Percentiles rank a stretch among this genome's conserved stretches.
These are phyloP conservation scores for Fusarium begoniae DNA, from an alignment of 2,329 filamentous ascomycete genomes.

Conservation along the genomic window DNA sequence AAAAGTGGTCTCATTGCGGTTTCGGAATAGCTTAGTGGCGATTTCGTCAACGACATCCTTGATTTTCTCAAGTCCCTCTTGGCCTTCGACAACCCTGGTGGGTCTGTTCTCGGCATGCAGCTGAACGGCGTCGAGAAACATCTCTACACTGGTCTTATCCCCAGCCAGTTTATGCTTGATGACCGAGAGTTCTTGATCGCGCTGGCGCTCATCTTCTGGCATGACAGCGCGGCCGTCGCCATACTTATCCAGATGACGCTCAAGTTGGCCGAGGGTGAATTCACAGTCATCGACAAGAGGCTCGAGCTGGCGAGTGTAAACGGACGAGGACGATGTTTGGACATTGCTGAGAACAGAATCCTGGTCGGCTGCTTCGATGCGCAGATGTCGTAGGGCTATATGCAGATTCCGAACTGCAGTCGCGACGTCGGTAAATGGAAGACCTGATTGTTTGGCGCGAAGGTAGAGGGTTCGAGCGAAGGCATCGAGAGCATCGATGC, in stretches of 20 bases:
- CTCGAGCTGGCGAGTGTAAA: conserved; percentile 60
- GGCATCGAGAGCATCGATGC: conserved; percentile 65
- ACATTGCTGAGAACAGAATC: conserved; percentile 63
- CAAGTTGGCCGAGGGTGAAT: conserved; percentile 63
- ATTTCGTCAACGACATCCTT: conserved; percentile 69
- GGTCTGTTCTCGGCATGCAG: conserved; percentile 55
- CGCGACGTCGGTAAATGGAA: conserved; percentile 61
- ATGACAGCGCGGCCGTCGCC: conserved; percentile 40
- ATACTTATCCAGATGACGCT: conserved; percentile 61
- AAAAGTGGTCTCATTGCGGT: conserved; percentile 50
- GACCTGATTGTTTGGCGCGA: conserved; percentile 56
- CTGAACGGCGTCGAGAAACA: conserved; percentile 67
- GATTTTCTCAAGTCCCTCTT: conserved; percentile 60
- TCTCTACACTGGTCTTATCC: conserved; percentile 62
- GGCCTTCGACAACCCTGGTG: conserved; percentile 47
- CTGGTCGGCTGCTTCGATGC: conserved; percentile 64
- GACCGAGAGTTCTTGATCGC: conserved; percentile 52
- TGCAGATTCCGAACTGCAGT: conserved; percentile 63
- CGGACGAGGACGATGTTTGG: conserved; percentile 46
- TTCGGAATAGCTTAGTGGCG: conserved; percentile 60
- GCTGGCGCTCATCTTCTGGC: conserved; percentile 44
- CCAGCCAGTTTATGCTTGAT: conserved; percentile 58
- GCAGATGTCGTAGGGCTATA: conserved; percentile 65
- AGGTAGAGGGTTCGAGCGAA: conserved; percentile 65
- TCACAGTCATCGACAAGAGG: conserved; percentile 65